Percentiles rank a stretch among this genome's conserved stretches.
These are phyloP conservation scores for Russula dissimulans DNA, from an alignment of 768 basidiomycete species.

Conservation along the genomic window DNA sequence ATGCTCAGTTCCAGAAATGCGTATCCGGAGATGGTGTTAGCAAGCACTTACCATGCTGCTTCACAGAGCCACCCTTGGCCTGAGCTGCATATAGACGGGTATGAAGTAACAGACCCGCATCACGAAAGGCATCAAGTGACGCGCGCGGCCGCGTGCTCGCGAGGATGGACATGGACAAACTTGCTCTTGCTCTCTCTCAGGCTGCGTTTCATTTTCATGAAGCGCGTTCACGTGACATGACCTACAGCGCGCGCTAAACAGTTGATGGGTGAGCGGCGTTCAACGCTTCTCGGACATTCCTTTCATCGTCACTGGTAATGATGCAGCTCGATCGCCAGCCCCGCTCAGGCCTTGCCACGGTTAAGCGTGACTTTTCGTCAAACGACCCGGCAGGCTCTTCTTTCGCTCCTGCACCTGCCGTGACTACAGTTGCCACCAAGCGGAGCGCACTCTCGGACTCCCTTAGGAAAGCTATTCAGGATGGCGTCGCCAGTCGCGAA, in stretches of 20 bases:
- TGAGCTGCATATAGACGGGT: constrained; percentile 9
- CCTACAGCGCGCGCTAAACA: too few species aligned
- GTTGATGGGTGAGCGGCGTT: too few species aligned
- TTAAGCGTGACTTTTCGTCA: constrained; percentile 57
- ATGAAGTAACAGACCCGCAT: not conserved
- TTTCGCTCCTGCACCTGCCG: constrained; percentile 31
- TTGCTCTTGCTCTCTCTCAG: too few species aligned
- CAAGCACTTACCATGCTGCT: constrained; percentile 7
- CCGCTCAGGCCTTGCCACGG: constrained; percentile 49
- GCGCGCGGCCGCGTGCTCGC: not conserved
- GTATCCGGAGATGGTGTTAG: not conserved
- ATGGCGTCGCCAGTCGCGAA: constrained; percentile 16
- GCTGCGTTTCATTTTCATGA: too few species aligned
- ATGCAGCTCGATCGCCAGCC: constrained; percentile 20
- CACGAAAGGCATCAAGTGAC: not conserved
- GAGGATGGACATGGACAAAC: constrained; percentile 5
- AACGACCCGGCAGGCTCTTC: constrained; percentile 18
- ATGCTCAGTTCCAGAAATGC: not conserved
- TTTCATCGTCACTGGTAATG: not conserved
- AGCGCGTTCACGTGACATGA: too few species aligned
- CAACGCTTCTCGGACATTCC: not conserved
- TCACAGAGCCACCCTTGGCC: constrained; percentile 5
- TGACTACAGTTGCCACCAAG: constrained; percentile 35
- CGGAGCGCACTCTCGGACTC: constrained; percentile 19
- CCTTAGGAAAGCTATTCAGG: constrained; percentile 16